Conservation (phyloP, 2,329 filamentous ascomycete genomes). For the Polytolypa hystricis region DNA sequence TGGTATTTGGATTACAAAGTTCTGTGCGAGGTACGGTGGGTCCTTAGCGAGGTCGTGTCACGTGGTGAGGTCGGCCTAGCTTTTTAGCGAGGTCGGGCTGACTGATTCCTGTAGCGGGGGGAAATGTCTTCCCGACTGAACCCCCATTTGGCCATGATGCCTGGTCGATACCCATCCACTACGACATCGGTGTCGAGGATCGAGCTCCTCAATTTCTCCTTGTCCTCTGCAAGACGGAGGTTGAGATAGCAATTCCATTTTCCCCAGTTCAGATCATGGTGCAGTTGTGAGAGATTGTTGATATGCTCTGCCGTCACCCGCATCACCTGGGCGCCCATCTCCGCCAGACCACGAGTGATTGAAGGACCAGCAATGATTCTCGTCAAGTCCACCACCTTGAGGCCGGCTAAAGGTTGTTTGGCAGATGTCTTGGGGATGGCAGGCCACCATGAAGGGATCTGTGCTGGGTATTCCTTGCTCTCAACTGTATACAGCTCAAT, state of each 20-base stretch:
- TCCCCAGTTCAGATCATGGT: constrained; percentile 40
- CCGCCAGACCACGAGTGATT: constrained; percentile 33
- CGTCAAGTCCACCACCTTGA: constrained; percentile 39
- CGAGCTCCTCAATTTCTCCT: constrained; percentile 29
- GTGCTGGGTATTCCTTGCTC: constrained; percentile 17
- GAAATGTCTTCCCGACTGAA: constrained; percentile 33
- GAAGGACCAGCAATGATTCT: constrained; percentile 40
- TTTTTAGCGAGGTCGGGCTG: too few relatives aligned
- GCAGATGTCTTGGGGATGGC: constrained; percentile 21
- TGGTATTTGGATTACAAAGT: too few relatives aligned
- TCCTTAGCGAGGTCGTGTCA: too few relatives aligned
- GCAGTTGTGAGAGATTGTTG: constrained; percentile 31
- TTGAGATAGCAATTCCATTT: constrained; percentile 40
- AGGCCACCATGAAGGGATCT: constrained; percentile 34
- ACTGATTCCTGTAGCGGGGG: too few relatives aligned
- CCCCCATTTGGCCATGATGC: constrained; percentile 37
- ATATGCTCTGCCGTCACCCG: constrained; percentile 29
- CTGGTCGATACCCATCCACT: constrained; percentile 40
- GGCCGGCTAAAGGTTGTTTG: constrained; percentile 34
- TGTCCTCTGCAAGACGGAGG: constrained; percentile 29
- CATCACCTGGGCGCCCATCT: constrained; percentile 30
- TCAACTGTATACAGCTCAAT: constrained; percentile 31
- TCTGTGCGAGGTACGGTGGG: too few relatives aligned
- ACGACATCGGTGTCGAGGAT: constrained; percentile 41
- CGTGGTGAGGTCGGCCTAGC: too few relatives aligned